Base-by-base conservation (phyloP, 2,329 filamentous ascomycete species). In the Botrytis paeoniae region DNA sequence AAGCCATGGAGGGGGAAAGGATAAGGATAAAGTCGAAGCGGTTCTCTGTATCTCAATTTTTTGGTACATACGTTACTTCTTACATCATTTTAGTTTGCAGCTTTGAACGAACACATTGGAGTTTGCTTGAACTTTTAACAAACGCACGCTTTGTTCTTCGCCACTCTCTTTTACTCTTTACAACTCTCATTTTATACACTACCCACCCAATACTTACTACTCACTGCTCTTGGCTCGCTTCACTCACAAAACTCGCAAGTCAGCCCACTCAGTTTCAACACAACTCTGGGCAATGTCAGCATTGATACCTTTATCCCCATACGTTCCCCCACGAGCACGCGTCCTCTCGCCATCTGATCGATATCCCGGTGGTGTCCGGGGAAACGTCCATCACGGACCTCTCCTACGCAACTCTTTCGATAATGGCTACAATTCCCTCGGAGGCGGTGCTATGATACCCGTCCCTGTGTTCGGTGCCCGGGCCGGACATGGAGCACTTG, bases 281-380 rank as follows among this genome's bases (percentile, higher is more conserved):
- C 25, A 37, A 66, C 45, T 39, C 9, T 37, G 57, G 57, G 70
- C 35, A 71, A 71, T 71, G 70, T 71, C 70, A 51, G 64, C 64
- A 65, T 65, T 71, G 51, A 64, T 71, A 71, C 70, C 70, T 59
- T 16, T 71, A 25, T 63, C 60, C 14, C 48, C 70, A 51, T 71
- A 71, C 61, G 70, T 65, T 16, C 61, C 70, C 29, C 61, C 61
- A 35, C 70, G 70, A 71, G 61, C 70, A 57, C 70, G 70, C 48
- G 70, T 71, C 9, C 43, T 70, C 18, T 63, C 69, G 32, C 69
- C 43, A n/a, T 29, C 62, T 37, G 70, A 71, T 43, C 62, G 70
- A 66, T 71, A 71, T 71, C 18, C 45, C 25, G n/a, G 45, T 20
- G 61, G 60, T 35, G 62, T 35, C 18, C 48, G 45, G 60, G 37